These are phyloP conservation scores for Bolboschoenoplectus hybrid DNA, from an alignment of 202 grass and related monocot species.

Conservation along the genomic window DNA sequence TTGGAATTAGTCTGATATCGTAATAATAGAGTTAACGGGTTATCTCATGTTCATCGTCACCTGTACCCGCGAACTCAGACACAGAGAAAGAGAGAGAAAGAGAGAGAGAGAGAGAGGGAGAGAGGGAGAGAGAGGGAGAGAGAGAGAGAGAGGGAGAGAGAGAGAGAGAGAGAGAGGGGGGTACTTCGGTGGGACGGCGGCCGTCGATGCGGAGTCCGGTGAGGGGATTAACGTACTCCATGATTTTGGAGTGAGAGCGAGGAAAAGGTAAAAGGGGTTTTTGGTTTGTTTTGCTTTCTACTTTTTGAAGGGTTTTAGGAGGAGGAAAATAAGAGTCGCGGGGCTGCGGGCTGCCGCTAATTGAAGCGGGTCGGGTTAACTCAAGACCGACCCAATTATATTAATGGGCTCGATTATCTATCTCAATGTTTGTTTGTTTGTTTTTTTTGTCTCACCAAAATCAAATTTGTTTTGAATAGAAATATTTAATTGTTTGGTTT, in stretches of 20 bases:
- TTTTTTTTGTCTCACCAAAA: not conserved
- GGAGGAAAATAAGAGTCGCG: not conserved
- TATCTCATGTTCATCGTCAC: too few species aligned
- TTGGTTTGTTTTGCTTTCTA: not conserved
- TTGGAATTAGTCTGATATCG: not conserved
- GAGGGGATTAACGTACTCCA: conserved; percentile 86
- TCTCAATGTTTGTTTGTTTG: not conserved
- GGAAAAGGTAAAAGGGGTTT: not conserved
- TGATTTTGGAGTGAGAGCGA: conserved; percentile 18
- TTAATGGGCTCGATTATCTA: not conserved
- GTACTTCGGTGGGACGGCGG: conserved; percentile 79
- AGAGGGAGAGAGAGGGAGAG: not conserved
- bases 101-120: not conserved
- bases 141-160: conserved; percentile 10
- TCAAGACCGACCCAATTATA: not conserved
- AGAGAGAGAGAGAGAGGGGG: not conserved
- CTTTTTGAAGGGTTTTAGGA: not conserved
- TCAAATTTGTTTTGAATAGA: not conserved
- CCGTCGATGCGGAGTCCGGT: conserved; percentile 87
- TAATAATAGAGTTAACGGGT: too few species aligned
- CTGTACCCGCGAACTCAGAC: not conserved
- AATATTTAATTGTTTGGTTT: not conserved
- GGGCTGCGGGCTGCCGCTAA: not conserved
- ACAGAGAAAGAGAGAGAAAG: not conserved
- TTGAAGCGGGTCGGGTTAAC: not conserved